Evolutionary conservation across 768 basidiomycete genomes (phyloP), one percentile per base, ranked within the genome.

Genomic region (Pisolithus microcarpus): DNA sequence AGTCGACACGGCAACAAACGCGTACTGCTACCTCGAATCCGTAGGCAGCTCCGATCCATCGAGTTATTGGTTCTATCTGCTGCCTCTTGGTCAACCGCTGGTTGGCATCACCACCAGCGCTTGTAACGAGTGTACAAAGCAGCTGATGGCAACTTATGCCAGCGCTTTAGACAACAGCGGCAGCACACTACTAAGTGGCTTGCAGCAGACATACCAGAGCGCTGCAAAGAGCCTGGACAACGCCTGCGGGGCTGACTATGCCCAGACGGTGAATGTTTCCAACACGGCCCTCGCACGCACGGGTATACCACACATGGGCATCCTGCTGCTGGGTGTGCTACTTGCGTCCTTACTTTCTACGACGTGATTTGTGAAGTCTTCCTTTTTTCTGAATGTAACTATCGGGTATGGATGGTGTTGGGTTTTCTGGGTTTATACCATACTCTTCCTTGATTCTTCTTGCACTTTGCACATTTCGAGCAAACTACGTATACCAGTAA

Each of bases 11-110:
- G 59, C 70, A 4, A 75, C 80, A 28, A 75, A 82, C 58, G 65
- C 79, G 0, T 92, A 89, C 68, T 92, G 89, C 70, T 91, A 79
- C 68, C 48, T 88, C 49, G 73, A 81, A 53, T 86, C 89, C 13
- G 76, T 79, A 19, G 71, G 68, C 31, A 72, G 72, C 53, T 30
- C 72, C 3, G 79, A 81, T 51, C 79, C 85, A 0, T 76, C 81
- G 19, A 86, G 87, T 61, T 64, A 81, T n/a, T 88, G 82, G 71
- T 79, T 81, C 64, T 92, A 87, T 70, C 65, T 72, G 34, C 73
- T 91, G 10, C 82, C 84, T 3, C 74, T 84, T 10, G 87, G 83
- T 11, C 67, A 72, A 21, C 50, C 58, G 10, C 68, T 88, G 1
- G 81, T 83, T 5, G 70, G 74, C 51, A 66, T 67, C 19, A 72